Percentiles rank a stretch among this genome's conserved stretches.
Conservation (phyloP, 495 filamentous ascomycete genomes). For the Bacidia rubella region DNA sequence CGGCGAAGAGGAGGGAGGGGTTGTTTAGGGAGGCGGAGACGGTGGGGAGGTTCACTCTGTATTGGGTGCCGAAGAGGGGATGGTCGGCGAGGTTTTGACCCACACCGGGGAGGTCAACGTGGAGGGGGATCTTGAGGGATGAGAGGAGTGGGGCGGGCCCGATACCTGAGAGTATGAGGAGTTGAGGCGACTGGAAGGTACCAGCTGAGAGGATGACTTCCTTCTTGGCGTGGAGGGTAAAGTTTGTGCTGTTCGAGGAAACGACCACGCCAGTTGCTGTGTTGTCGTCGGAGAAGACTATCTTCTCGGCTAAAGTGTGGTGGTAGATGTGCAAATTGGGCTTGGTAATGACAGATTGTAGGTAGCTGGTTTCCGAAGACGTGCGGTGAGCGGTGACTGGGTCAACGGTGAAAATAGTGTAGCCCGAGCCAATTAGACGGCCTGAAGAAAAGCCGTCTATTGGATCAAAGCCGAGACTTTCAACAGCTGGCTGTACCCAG, state of each 20-base stretch:
- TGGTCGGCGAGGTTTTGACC: conserved; percentile 36
- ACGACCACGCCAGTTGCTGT: conserved; percentile 7
- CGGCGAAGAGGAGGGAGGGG: neutral
- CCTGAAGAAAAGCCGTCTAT: conserved; percentile 26
- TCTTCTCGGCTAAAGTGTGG: conserved; percentile 10
- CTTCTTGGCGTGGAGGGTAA: conserved; percentile 32
- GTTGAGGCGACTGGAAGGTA: conserved; percentile 36
- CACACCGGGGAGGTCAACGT: conserved; percentile 32
- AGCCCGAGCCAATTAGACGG: conserved; percentile 19
- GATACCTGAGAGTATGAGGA: conserved; percentile 52
- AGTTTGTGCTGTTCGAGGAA: conserved; percentile 19
- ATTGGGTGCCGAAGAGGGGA: neutral
- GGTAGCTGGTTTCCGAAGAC: conserved; percentile 22
- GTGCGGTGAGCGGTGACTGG: conserved; percentile 8
- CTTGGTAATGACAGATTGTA: conserved; percentile 7
- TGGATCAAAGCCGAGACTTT: conserved; percentile 24
- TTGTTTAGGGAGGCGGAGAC: neutral
- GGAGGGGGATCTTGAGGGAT: conserved; percentile 21
- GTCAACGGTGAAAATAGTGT: conserved; percentile 16
- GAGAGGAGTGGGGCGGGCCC: conserved; percentile 29
- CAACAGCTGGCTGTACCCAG: conserved; percentile 22
- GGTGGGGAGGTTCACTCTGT: conserved; percentile 20
- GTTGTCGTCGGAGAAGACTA: conserved; percentile 8
- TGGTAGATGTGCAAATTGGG: conserved; percentile 15
- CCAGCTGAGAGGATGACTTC: conserved; percentile 51